A percentile compares a stretch with the other conserved stretches of the same genome.
These are phyloP conservation scores for Aspergillus carlsbadensis DNA, from an alignment of 495 filamentous ascomycete genomes.

Conservation along the genomic window DNA sequence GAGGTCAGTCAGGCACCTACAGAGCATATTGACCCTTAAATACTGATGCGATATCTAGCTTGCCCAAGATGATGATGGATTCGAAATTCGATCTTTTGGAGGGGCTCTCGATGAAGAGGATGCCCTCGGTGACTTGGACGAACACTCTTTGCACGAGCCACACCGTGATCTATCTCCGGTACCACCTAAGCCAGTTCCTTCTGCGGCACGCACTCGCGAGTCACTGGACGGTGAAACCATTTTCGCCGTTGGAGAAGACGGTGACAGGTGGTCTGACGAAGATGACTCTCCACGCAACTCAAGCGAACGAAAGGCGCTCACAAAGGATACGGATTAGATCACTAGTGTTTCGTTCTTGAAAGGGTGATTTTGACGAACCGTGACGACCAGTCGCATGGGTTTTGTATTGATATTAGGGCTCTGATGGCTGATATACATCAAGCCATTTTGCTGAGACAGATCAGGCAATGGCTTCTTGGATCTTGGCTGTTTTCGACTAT, in stretches of 20 bases:
- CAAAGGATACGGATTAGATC: conserved; percentile 31
- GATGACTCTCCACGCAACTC: conserved; percentile 57
- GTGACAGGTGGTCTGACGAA: conserved; percentile 68
- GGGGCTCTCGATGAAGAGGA: conserved; percentile 74
- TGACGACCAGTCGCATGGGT: neutral
- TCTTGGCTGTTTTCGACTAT: conserved; percentile 11
- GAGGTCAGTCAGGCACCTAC: conserved; percentile 55
- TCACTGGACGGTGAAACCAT: conserved; percentile 91
- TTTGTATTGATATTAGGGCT: conserved; percentile 12
- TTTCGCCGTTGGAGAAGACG: conserved; percentile 86
- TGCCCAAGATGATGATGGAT: conserved; percentile 97
- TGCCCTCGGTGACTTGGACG: conserved; percentile 42
- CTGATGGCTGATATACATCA: conserved; percentile 1
- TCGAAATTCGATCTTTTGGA: conserved; percentile 92
- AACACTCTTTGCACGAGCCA: conserved; percentile 27
- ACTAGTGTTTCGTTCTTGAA: neutral
- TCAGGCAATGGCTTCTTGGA: conserved; percentile 12
- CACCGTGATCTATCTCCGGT: conserved; percentile 48
- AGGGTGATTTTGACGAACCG: neutral
- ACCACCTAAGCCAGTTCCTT: conserved; percentile 51
- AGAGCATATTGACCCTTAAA: neutral
- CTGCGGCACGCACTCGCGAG: conserved; percentile 51
- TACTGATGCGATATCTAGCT: conserved; percentile 53
- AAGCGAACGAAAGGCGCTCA: conserved; percentile 62
- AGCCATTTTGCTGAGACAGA: conserved; percentile 6